Conservation (phyloP, 1,284 basidiomycete species). For the Austropuccinia psidii region DNA sequence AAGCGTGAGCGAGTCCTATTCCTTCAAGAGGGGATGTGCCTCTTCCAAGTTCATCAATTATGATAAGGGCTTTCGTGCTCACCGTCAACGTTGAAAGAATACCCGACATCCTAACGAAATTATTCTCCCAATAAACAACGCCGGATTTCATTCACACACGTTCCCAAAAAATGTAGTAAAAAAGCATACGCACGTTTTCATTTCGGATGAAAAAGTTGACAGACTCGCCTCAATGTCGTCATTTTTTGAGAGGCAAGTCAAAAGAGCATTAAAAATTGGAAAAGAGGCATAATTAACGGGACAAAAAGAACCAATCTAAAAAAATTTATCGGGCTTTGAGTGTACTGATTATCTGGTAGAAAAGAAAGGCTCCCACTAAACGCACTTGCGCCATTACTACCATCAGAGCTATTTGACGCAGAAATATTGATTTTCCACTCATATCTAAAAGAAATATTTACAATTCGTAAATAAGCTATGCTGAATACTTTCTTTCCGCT, state of each 20-base stretch:
- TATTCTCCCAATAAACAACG: not conserved
- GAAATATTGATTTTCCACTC: conserved; percentile 45
- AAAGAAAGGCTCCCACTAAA: not conserved
- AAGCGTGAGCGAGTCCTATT: conserved; percentile 79
- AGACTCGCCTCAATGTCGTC: conserved; percentile 63
- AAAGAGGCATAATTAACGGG: conserved; percentile 34
- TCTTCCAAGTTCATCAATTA: conserved; percentile 49
- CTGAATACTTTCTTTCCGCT: not conserved
- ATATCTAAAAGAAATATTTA: conserved; percentile 39
- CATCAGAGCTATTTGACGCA: conserved; percentile 44
- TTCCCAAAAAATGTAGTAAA: not conserved
- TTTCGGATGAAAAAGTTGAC: conserved; percentile 87
- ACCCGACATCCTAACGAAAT: not conserved
- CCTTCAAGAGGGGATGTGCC: conserved; percentile 82
- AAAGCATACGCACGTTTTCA: conserved; percentile 55
- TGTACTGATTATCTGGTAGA: not conserved
- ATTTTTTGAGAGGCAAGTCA: conserved; percentile 34
- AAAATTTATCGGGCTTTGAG: not conserved
- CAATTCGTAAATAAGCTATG: not conserved
- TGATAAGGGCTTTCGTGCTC: conserved; percentile 39
- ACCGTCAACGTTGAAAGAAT: conserved; percentile 27
- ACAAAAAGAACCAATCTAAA: conserved; percentile 33
- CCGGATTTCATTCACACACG: not conserved
- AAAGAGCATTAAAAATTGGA: conserved; percentile 29
- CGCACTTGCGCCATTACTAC: conserved; percentile 41